Evolutionary conservation across 768 basidiomycete genomes (phyloP), one percentile per base, ranked within the genome.

Genomic region (Mycena epipterygia): DNA sequence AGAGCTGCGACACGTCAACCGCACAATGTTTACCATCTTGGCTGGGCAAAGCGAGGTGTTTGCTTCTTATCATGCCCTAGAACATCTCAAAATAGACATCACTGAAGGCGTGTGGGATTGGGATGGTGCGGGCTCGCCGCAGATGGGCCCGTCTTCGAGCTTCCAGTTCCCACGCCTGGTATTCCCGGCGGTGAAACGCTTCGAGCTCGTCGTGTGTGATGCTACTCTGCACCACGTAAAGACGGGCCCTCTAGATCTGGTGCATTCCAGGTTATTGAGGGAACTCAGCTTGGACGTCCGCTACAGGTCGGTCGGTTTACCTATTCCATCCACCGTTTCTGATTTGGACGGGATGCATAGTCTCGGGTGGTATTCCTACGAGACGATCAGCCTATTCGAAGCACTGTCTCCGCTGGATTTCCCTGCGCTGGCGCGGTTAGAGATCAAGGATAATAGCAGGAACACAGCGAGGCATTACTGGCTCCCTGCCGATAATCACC

Each of bases 161-260:
- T 44, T 44, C 21, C 6, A 2, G 5, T n/a, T 44, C n/a, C 21
- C 42, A 3, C 5, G 6, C 21, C 21, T n/a, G 19, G 42, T 5
- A 5, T 44, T 44, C 13, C 42, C 42, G 11, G 6, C 42, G 3
- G 42, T 44, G 32, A 51, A 33, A 29, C 65, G 73, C 23, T 56
- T 78, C 32, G 71, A 74, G 33, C 60, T 76, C 35, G 56, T 67
- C 21, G 75, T 76, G 7, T 68, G 67, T 19, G 77, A 78, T 46
- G 53, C 71, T 32, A 74, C 75, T 0, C 23, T 78, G 16, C 30
- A 19, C 3, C 39, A 29, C 7, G 46, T 70, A 6, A 27, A 44
- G 30, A 14, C 21, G 5, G 75, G 75, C 4, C 74, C 75, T 3
- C 59, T 78, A 71, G 64, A 76, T 19, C 33, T 78, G 19, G 65